Base-by-base conservation (phyloP, 768 basidiomycete genomes). In the Naematelia aurantialba region DNA sequence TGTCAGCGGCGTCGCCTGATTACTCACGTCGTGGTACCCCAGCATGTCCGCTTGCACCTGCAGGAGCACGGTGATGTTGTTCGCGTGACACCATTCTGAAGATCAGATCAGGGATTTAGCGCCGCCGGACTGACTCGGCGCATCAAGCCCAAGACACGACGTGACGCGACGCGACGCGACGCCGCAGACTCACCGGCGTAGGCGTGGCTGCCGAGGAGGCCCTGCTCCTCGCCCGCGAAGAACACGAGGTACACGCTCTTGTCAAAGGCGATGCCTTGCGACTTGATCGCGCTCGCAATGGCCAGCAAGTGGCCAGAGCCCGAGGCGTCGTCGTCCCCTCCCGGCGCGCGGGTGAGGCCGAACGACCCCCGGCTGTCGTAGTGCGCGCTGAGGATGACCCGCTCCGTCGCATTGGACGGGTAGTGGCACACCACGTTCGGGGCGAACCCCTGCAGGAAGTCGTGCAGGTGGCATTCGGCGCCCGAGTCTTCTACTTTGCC, bases 11-110 rank as follows among this genome's bases (percentile, higher is more conserved):
- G 11, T 29, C 27, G 13, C 24, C 27, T 27, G 24, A 56, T 1
- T 27, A 66, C 74, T 60, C 49, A 76, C 70, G 22, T 80, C 85
- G 61, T 85, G 89, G 73, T 91, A 94, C 0, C 85, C 92, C 44
- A 89, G 82, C 92, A 94, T 94, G 68, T 96, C 92, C 0, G 89
- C 89, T 75, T 94, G 92, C 50, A 93, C 81, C 83, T 93, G 89
- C 30, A 94, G 71, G 0, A 87, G 84, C 47, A 94, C 78, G 64
- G 89, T 86, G 24, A 84, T 85, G 57, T 83, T 79, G 19, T 76
- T 75, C 26, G 76, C 78, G 56, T 84, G 81, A 69, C 92, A 71
- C 68, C 86, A 80, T 21, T 79, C 88, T 89, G 66, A 14, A 2
- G 34, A 26, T 21, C 10, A 11, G 21, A 21, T 48, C 55, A 58